Conservation (phyloP, 1,139 yeast species). For the Diutina scorzettiae region DNA sequence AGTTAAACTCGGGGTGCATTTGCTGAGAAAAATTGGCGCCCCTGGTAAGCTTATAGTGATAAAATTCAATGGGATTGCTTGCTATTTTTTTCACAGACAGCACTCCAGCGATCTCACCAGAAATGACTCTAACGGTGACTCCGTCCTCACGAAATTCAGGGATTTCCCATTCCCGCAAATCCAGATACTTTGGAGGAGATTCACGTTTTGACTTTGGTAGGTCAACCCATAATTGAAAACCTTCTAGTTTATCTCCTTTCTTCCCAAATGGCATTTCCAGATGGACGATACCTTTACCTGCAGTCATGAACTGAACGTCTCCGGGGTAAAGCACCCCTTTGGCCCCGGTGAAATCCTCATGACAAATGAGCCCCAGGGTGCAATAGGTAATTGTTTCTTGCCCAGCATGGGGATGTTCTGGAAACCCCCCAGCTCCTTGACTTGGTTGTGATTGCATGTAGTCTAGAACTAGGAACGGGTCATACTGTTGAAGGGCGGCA, state of each 20-base stretch:
- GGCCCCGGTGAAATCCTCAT: conserved; percentile 84
- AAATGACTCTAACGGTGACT: conserved; percentile 58
- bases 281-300: conserved; percentile 82
- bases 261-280: conserved; percentile 69
- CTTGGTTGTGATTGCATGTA: conserved; percentile 42
- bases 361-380: conserved; percentile 67
- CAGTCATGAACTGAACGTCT: conserved; percentile 91
- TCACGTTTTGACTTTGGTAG: conserved; percentile 61
- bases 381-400: conserved; percentile 80
- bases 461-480: conserved; percentile 79
- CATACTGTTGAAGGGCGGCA: conserved; percentile 51
- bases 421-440: conserved; percentile 51
- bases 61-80: conserved; percentile 71
- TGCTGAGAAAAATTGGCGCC: conserved; percentile 58
- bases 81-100: conserved; percentile 69
- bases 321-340: conserved; percentile 72
- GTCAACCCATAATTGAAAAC: conserved; percentile 87
- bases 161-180: conserved; percentile 57
- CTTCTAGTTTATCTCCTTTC: conserved; percentile 41
- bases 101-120: conserved; percentile 68
- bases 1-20: conserved; percentile 53
- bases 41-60: conserved; percentile 54
- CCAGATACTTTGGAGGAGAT: conserved; percentile 70
- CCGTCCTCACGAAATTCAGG: conserved; percentile 41
- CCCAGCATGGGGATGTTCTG: conserved; percentile 89